Base-by-base conservation (phyloP, 495 filamentous ascomycete genomes). In the Tuber indicum region DNA sequence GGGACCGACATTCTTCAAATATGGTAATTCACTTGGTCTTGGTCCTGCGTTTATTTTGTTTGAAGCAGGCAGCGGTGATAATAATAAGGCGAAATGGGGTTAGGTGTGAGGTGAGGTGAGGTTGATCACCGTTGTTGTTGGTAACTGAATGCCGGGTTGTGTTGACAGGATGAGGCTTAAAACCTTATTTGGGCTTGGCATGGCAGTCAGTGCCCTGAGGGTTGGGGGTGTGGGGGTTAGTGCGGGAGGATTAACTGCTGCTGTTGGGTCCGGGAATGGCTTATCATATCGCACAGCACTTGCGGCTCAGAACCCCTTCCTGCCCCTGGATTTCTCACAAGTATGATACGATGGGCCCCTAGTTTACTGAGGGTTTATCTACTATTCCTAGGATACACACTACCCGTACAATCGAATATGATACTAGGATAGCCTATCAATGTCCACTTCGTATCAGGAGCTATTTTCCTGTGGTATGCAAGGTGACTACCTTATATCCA, bases 161-260 rank as follows among this genome's bases (percentile, higher is more conserved):
- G 47, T 41, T 36, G 43, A 46, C 36, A n/a, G 70, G 5, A 26
- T 80, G 78, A 73, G 78, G 78, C 78, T 80, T 80, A 80, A 80
- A 80, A 80, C 74, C 77, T 80, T 80, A 80, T 71, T 76, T 80
- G n/a, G 62, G 41, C 77, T 79, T 74, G 75, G 77, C 77, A 43
- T 23, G 12, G 43, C 9, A 16, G 52, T 26, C 0, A n/a, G n/a
- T n/a, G 23, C n/a, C n/a, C 16, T 2, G 16, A 9, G 17, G 23
- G 47, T n/a, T 23, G 7, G 4, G 17, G n/a, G 58, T 19, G 45
- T n/a, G 49, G 49, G 49, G 49, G 49, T n/a, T 58, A 58, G 6
- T 10, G 52, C 23, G 52, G 52, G 58, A 66, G 14, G 26, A 17
- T 66, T 10, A 26, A 62, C 58, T 6, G 26, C 0, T 36, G n/a